Base-by-base conservation (phyloP, 1,284 basidiomycete species). In the Apiotrichum domesticum region DNA sequence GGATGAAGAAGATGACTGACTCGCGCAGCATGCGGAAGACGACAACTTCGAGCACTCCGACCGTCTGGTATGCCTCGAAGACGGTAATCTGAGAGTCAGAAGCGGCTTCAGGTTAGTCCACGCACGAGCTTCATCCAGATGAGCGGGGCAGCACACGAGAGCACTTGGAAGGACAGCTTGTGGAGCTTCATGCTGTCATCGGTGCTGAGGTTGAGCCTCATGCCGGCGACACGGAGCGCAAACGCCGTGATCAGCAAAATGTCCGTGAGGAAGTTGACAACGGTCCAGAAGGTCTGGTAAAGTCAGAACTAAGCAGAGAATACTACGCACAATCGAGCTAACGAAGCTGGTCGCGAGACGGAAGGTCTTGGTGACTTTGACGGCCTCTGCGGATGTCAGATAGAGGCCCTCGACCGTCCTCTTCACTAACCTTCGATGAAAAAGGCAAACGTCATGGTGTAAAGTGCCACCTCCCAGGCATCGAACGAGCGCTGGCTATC, bases 41-140 rank as follows among this genome's bases (percentile, higher is more conserved):
- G 37, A 79, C 77, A 35, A 80, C 76, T 63, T 79, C 75, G 35
- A 75, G 65, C 1, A 73, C 73, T 34, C 77, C 77, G 21, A 78
- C 72, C 6, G 73, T 66, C 84, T 92, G 88, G 75, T 83, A 88
- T 3, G 88, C 74, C 55, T 75, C 73, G 52, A 74, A 75, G 0
- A 75, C 70, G 3, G 72, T 74, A 48, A 76, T 53, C 63, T 49
- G 37, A 7, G 21, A 3, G 13, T 3, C 41, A 6, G 40, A 15
- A 13, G 39, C 21, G 32, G 29, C 47, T 21, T 51, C 37, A 2
- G 15, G 15, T 39, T 42, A 13, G 11, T 21, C 13, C 10, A 8
- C 88, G 87, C 34, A 93, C 78, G 11, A 93, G 77, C 68, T 87
- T 90, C 84, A 90, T 90, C 89, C 90, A 94, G 51, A 93, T 87